A percentile compares a stretch with the other conserved stretches of the same genome.
phyloP scores from a whole-genome alignment of 202 grass and related monocot species.

The Digitaria exilis region DNA sequence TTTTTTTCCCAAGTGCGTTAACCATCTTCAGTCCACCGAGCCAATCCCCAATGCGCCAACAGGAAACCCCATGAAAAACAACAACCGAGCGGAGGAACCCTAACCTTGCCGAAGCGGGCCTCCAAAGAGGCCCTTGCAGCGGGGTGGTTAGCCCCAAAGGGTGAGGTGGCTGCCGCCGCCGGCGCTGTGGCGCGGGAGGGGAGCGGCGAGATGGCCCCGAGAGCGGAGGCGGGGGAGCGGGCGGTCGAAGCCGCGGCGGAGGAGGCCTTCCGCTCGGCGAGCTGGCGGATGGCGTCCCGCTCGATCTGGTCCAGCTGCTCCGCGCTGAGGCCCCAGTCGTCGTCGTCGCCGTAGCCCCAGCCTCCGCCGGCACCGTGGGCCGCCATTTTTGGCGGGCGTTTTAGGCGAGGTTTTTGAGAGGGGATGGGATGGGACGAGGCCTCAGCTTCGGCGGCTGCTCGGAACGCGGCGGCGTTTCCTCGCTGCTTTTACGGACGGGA shows the following conservation, averaged over 20 bases:
- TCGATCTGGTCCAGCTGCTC: conserved; percentile 75
- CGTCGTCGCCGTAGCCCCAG: conserved; percentile 43
- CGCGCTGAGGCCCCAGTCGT: conserved; percentile 74
- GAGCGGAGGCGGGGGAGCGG: conserved; percentile 20
- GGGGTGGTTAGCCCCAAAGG: conserved; percentile 42
- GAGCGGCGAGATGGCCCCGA: conserved; percentile 36
- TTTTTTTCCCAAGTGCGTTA: too few species aligned
- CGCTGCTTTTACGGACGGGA: too few species aligned
- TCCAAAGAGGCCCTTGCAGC: conserved; percentile 50
- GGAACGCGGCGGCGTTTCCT: not conserved
- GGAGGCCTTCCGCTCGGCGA: conserved; percentile 63
- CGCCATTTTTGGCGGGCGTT: conserved; percentile 43
- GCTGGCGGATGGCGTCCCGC: conserved; percentile 62
- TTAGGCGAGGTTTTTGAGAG: not conserved
- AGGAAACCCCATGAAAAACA: conserved; percentile 13
- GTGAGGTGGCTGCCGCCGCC: conserved; percentile 27
- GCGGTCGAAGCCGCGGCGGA: conserved; percentile 44
- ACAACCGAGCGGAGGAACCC: conserved; percentile 12
- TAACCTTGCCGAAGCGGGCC: conserved; percentile 59
- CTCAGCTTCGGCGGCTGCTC: not conserved
- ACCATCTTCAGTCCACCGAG: not conserved
- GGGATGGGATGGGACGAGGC: not conserved
- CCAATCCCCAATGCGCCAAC: not conserved
- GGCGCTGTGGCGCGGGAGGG: conserved; percentile 33
- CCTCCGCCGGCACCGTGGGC: conserved; percentile 34